Evolutionary conservation across 352 stramenopile species (phyloP), one percentile per base, ranked within the genome.

Genomic region (Thraustochytrium sp.): DNA sequence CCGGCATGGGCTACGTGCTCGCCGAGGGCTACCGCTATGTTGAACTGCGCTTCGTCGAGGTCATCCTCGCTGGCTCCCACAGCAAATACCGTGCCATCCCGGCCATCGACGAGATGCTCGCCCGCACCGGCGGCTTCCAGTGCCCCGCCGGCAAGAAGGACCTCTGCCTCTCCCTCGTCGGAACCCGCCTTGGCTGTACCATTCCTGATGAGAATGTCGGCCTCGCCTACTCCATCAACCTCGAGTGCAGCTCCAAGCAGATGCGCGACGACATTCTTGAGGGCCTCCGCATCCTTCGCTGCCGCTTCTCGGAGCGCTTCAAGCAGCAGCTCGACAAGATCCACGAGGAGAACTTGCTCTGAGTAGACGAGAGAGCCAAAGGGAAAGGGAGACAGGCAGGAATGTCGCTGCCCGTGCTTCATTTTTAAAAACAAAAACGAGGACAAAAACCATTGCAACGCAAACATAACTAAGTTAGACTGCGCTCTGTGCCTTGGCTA

Each of bases 231-330:
- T 34, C 16, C 42, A 80, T 80, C 68, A 80, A 80, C 38, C 44
- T 80, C 18, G 21, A 80, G 31, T 46, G 31, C 48, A 51, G 34
- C 18, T n/a, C 23, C 37, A 61, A 72, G 36, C 31, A 80, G 49
- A 31, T 31, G 29, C 68, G 68, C 46, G 46, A 80, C n/a, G 68
- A 80, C 31, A 21, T 80, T 34, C 23, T 80, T 13, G 68, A 80
- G 1, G 68, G 68, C 13, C 42, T 80, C n/a, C 68, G 68, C 18
- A 80, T 46, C 44, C 40, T 80, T 18, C 68, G 68, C 44, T 65
- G 46, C 46, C 68, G 68, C 42, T 80, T 80, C 68, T 55, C 31
- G 18, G 68, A 80, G 51, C 68, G 31, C 5, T 80, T 80, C 46
- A 80, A 80, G 42, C 68, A 80, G 51, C 48, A 51, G 16, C 46